A percentile compares a stretch with the other conserved stretches of the same genome.
Conservation (phyloP, 2,329 filamentous ascomycete species). For the Penicillium sp. region DNA sequence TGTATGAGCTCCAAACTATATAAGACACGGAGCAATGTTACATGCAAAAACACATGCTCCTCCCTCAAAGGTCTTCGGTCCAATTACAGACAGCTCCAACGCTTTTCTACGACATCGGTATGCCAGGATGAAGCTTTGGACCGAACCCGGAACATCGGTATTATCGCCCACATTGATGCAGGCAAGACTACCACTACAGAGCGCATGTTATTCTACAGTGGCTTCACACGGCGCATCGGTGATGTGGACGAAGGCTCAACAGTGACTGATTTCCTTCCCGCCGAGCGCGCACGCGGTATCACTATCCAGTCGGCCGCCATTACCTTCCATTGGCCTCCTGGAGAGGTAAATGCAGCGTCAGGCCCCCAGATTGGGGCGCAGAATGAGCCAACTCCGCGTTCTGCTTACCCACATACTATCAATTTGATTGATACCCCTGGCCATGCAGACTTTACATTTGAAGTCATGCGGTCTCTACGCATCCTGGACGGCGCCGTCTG, state of each 20-base stretch:
- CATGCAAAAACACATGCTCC: conserved; percentile 8
- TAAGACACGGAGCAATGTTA: conserved; percentile 10
- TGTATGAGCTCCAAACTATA: conserved; percentile 18
- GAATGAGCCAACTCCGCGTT: conserved; percentile 47
- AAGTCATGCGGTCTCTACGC: conserved; percentile 84
- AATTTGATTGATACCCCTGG: conserved; percentile 96
- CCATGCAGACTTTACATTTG: conserved; percentile 96
- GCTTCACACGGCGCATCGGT: conserved; percentile 81
- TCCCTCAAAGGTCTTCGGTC: conserved; percentile 3
- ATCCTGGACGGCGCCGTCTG: conserved; percentile 90
- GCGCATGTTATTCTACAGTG: conserved; percentile 97
- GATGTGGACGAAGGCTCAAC: conserved; percentile 97
- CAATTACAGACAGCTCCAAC: conserved; percentile 10
- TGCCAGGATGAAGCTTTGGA: conserved; percentile 43
- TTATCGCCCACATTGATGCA: conserved; percentile 98
- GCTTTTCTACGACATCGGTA: conserved; percentile 29
- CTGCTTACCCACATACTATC: conserved; percentile 63
- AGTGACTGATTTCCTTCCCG: conserved; percentile 92
- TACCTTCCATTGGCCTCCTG: conserved; percentile 85
- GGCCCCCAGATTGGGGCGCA: conserved; percentile 29
- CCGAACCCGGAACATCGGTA: conserved; percentile 88
- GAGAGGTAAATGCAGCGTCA: conserved; percentile 17
- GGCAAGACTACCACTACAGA: conserved; percentile 98
- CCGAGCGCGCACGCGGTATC: conserved; percentile 87
- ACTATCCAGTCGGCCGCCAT: conserved; percentile 98